Percentiles rank a stretch among this genome's conserved stretches.
Evolutionary conservation across 371 early-diverging fungal species (phyloP).

Genomic region (Dichotomocladium elegans): DNA sequence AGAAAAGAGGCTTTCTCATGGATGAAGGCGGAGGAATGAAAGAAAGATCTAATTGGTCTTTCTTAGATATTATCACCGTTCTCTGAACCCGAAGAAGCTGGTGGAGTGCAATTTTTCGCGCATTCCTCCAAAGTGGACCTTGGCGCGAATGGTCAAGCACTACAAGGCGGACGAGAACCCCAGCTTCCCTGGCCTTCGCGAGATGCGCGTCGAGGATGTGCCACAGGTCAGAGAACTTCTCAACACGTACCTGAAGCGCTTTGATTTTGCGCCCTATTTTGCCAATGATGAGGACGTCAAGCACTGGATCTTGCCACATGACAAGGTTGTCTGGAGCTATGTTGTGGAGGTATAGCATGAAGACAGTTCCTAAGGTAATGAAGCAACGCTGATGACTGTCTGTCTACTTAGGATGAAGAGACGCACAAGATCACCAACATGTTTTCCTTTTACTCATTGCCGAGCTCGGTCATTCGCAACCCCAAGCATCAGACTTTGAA

Average conservation of each 20-base stretch:
- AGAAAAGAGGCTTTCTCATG: too few relatives aligned
- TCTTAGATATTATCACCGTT: conserved; percentile 89
- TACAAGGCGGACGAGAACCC: conserved; percentile 70
- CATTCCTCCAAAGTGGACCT: conserved; percentile 66
- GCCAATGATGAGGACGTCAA: conserved; percentile 79
- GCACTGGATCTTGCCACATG: conserved; percentile 87
- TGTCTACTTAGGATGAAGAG: conserved; percentile 39
- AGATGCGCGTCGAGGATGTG: conserved; percentile 76
- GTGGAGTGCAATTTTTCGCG: conserved; percentile 90
- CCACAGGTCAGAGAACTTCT: conserved; percentile 66
- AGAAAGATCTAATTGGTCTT: background rate
- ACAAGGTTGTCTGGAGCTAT: conserved; percentile 86
- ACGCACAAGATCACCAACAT: conserved; percentile 76
- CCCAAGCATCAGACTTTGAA: conserved; percentile 73
- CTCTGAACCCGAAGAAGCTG: conserved; percentile 90
- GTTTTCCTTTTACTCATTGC: conserved; percentile 90
- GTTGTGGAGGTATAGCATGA: conserved; percentile 73
- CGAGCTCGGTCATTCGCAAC: conserved; percentile 83
- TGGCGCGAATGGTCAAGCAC: conserved; percentile 70
- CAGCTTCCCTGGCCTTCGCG: conserved; percentile 69
- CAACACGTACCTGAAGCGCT: conserved; percentile 67
- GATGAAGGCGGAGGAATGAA: background rate
- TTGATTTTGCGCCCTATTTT: conserved; percentile 72
- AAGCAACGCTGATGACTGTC: background rate
- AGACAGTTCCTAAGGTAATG: background rate